Conservation (phyloP, 495 filamentous ascomycete genomes). For the Hypoxylon fuscum region DNA sequence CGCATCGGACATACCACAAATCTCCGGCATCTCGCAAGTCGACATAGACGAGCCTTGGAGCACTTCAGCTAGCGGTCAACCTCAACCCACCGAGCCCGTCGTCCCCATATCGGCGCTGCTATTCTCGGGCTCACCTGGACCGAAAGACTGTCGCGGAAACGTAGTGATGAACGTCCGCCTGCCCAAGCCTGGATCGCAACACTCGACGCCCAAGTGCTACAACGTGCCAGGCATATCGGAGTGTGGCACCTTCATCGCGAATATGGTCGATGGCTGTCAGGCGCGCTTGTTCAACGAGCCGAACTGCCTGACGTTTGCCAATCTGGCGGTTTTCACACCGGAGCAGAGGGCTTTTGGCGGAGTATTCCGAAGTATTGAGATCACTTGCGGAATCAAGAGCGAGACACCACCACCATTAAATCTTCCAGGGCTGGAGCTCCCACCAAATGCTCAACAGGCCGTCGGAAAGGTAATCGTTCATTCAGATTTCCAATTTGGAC, state of each 20-base stretch:
- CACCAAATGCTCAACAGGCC: slow-evolving; percentile 33
- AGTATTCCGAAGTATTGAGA: slow-evolving; percentile 47
- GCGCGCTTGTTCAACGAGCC: slow-evolving; percentile 51
- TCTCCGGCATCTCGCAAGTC: slow-evolving; percentile 44
- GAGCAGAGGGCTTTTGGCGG: slow-evolving; percentile 49
- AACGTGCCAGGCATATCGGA: slow-evolving; percentile 45
- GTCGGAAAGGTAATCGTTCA: slow-evolving; percentile 30
- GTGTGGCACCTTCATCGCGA: slow-evolving; percentile 50
- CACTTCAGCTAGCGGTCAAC: slow-evolving; percentile 19
- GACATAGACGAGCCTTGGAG: slow-evolving; percentile 44
- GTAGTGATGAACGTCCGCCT: slow-evolving; percentile 41
- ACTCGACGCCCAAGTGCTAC: slow-evolving; percentile 44
- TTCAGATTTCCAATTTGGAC: slow-evolving; percentile 15
- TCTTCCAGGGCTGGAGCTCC: slow-evolving; percentile 37
- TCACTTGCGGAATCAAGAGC: slow-evolving; percentile 46
- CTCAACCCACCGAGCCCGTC: slow-evolving; percentile 26
- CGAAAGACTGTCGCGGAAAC: slow-evolving; percentile 48
- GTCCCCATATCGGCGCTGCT: slow-evolving; percentile 47
- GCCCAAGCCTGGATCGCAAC: slow-evolving; percentile 35
- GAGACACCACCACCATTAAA: slow-evolving; percentile 37
- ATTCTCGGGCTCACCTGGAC: slow-evolving; percentile 50
- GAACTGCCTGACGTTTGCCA: slow-evolving; percentile 47
- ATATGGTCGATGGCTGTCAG: slow-evolving; percentile 50
- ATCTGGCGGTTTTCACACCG: slow-evolving; percentile 52
- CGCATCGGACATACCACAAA: slow-evolving; percentile 19